Evolutionary conservation across 305 asterid species (phyloP), one percentile per base, ranked within the genome.

Genomic region (Lippia alba): DNA sequence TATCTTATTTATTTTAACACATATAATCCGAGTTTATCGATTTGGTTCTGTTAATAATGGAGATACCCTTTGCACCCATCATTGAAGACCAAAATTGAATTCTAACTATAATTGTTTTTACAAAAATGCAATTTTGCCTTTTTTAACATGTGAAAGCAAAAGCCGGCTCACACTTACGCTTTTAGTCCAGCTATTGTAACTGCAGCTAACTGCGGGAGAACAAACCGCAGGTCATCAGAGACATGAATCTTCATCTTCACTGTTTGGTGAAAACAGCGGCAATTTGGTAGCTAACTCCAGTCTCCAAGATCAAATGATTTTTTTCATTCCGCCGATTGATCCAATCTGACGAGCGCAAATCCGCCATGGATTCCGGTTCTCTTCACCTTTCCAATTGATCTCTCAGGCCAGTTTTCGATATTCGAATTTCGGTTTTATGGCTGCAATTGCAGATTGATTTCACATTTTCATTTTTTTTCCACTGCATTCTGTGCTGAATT

Each of bases 301-400:
- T 24, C 3, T 24, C 30, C 72, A 20, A 56, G 11, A 12, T 65
- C 40, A 18, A 62, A 70, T 74, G 70, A 46, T 53, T 39, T 9
- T 5, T 65, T 34, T 36, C 75, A 16, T 54, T 60, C 66, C 56
- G 19, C 44, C 54, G 41, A 2, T 46, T 14, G 61, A 59, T 74
- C 41, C 20, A 57, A 15, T 15, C 36, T 66, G 61, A 54, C 54
- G 41, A 60, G 5, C 67, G 11, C 64, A 58, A 77, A 64, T 65
- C 76, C 66, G 58, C 71, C 72, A 89, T 91, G 98, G 98, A 94
- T 78, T 94, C 99, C 50, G 99, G 98, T 59, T 90, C 98, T 73
- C 98, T 94, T 18, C 91, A 94, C 72, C 92, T 94, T 46, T 94
- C 98, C 50, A 91, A 94, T 76, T 98, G 97, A 57, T 83, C 96